Percentiles rank a stretch among this genome's conserved stretches.
phyloP scores from a whole-genome alignment of 306 rosid species.

The Cicer bijugum region DNA sequence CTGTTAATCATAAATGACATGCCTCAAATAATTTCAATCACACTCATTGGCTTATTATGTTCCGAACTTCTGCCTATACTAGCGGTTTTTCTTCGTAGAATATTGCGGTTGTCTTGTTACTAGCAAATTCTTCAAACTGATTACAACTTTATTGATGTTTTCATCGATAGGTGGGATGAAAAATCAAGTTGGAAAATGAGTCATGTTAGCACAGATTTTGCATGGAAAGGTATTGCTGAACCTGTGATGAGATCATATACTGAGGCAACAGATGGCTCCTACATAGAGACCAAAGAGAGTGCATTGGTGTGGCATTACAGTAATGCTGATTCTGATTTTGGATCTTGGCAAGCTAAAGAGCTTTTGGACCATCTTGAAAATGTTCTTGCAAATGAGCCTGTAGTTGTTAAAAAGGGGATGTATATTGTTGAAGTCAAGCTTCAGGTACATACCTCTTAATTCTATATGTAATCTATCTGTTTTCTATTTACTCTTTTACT shows the following conservation, averaged over 20 bases:
- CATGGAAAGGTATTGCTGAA: conserved; percentile 80
- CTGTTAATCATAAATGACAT: conserved; percentile 28
- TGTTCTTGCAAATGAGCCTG: conserved; percentile 90
- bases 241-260: conserved; percentile 80
- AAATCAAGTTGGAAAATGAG: conserved; percentile 69
- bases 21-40: not conserved
- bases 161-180: conserved; percentile 64
- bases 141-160: conserved; percentile 31
- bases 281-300: conserved; percentile 78
- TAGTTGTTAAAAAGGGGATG: conserved; percentile 81
- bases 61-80: not conserved
- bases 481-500: too few species aligned
- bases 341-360: conserved; percentile 83
- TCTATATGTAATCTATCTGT: not conserved
- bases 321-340: conserved; percentile 81
- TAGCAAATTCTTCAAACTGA: conserved; percentile 23
- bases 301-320: conserved; percentile 88
- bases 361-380: conserved; percentile 80
- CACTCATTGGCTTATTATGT: conserved; percentile 15
- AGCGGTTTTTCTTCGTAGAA: conserved; percentile 3
- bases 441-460: conserved; percentile 56
- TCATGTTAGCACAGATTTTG: conserved; percentile 58
- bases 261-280: conserved; percentile 85
- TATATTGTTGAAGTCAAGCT: conserved; percentile 85
- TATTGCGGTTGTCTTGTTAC: conserved; percentile 22